Evolutionary conservation across 208 protist genomes (phyloP).

Genomic region (Crithidia brevicula): DNA sequence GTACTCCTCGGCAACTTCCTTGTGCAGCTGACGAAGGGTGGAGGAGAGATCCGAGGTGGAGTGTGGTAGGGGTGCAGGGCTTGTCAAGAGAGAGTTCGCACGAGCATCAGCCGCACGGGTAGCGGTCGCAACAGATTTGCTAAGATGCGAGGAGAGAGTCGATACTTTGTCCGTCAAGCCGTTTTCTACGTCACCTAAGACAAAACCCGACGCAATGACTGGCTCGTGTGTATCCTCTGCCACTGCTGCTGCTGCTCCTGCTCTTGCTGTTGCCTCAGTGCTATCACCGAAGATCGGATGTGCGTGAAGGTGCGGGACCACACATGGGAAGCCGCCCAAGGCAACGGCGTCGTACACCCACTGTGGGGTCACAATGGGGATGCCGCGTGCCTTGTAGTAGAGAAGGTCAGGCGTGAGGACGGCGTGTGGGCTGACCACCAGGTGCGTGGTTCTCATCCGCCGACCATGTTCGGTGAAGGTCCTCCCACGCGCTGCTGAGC

Average conservation of each 20-base stretch:
- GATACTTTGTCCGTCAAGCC: no score
- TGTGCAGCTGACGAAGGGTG: constrained; percentile 24
- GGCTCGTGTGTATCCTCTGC: no score
- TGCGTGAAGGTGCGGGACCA: constrained; percentile 35
- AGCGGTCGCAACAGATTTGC: no score
- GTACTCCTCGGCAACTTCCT: constrained; percentile 46
- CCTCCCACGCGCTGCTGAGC: no score
- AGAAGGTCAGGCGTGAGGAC: constrained; percentile 58
- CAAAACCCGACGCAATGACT: no score
- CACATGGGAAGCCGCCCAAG: constrained; percentile 48
- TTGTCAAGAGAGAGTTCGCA: no score
- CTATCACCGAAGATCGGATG: constrained; percentile 41
- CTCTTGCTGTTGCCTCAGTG: background rate
- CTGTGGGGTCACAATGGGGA: constrained; percentile 64
- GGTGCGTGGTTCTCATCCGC: constrained; percentile 28
- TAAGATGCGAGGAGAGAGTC: no score
- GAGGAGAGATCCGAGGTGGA: background rate
- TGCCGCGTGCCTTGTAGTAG: constrained; percentile 59
- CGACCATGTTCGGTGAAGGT: no score
- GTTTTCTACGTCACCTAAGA: no score
- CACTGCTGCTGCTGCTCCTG: background rate
- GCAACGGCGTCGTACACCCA: constrained; percentile 76
- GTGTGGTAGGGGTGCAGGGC: no score
- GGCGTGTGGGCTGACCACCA: constrained; percentile 28
- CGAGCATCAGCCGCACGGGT: no score